Conservation (phyloP, 768 basidiomycete species). For the Suillus subaureus region DNA sequence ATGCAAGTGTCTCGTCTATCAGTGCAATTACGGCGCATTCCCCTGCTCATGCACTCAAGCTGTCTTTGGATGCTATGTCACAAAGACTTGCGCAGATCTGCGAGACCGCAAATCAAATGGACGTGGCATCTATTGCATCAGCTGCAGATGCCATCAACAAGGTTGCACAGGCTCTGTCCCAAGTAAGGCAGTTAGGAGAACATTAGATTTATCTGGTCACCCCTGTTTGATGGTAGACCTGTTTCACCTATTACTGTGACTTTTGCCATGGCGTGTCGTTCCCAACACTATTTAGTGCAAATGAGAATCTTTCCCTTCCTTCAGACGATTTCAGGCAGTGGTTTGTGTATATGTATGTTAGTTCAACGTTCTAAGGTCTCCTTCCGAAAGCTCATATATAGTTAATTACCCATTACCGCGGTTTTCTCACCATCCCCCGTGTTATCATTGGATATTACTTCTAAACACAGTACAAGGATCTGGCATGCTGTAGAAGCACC, state of each 20-base stretch:
- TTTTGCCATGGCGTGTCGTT: neutral
- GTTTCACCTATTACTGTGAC: neutral
- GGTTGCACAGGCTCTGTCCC: slow-evolving; percentile 59
- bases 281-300: neutral
- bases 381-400: neutral
- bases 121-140: slow-evolving; percentile 51
- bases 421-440: neutral
- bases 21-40: slow-evolving; percentile 21
- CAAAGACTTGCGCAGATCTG: slow-evolving; percentile 50
- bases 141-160: slow-evolving; percentile 74
- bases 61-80: slow-evolving; percentile 53
- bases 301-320: neutral
- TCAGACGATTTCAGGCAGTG: neutral
- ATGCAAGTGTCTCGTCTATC: slow-evolving; percentile 16
- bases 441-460: slow-evolving; percentile 2
- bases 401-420: neutral
- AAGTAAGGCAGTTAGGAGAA: slow-evolving; percentile 60
- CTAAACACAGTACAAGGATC: neutral
- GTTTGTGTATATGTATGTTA: neutral
- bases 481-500: slow-evolving; percentile 8
- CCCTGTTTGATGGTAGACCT: neutral
- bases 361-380: neutral
- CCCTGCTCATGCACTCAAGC: slow-evolving; percentile 52
- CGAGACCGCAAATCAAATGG: slow-evolving; percentile 37
- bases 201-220: slow-evolving; percentile 19